Evolutionary conservation across 2,329 filamentous ascomycete species (phyloP).

Genomic region (Pseudogymnoascus sp.): DNA sequence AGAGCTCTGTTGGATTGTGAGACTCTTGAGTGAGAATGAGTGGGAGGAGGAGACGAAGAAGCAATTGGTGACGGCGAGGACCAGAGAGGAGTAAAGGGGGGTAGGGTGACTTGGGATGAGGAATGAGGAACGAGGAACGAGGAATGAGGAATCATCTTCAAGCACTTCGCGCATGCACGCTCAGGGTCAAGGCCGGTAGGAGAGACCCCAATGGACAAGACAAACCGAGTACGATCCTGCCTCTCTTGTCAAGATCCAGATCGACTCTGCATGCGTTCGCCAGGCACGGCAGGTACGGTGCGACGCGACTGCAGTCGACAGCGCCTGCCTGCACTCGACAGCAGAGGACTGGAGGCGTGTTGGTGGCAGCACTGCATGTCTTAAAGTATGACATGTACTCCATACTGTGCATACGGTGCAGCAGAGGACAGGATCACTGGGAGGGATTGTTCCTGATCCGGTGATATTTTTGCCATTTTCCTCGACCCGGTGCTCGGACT

Average conservation of each 20-base stretch:
- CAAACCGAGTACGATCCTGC: not conserved
- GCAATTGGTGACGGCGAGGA: not conserved
- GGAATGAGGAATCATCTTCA: slow-evolving; percentile 1
- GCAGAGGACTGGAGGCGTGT: not conserved
- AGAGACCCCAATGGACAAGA: not conserved
- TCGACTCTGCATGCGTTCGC: slow-evolving; percentile 3
- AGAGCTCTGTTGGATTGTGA: not conserved
- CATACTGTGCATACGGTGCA: not conserved
- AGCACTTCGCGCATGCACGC: not conserved
- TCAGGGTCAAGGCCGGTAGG: not conserved
- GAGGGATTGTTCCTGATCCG: not conserved
- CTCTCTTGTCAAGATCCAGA: slow-evolving; percentile 5
- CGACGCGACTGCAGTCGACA: not conserved
- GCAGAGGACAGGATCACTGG: not conserved
- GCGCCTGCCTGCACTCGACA: not conserved
- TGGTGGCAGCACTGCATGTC: not conserved
- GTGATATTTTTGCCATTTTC: not conserved
- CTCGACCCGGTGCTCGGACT: slow-evolving; percentile 5
- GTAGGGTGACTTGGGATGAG: not conserved
- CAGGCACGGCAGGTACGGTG: not conserved
- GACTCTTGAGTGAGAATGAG: not conserved
- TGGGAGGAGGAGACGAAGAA: not conserved
- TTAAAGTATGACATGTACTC: slow-evolving; percentile 6
- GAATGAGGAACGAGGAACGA: not conserved
- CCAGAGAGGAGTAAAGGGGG: not conserved